Evolutionary conservation across 345 rosid genomes (phyloP).

Genomic region (Ricinus communis): DNA sequence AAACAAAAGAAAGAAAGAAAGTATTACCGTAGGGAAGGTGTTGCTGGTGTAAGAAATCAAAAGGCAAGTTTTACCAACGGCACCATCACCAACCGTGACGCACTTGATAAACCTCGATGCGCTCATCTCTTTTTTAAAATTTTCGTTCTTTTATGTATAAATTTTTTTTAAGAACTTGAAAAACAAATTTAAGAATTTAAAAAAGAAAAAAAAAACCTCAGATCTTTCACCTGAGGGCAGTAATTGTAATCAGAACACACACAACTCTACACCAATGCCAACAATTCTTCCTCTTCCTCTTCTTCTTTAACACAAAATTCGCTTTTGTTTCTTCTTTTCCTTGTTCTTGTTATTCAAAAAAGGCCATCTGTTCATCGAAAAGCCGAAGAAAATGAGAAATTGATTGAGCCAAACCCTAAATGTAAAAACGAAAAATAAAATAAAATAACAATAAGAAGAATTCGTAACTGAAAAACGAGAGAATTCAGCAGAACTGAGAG

Average conservation of each 20-base stretch:
- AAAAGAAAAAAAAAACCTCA: slow-evolving; percentile 17
- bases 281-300: background rate
- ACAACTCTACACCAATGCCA: slow-evolving; percentile 11
- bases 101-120: slow-evolving; percentile 38
- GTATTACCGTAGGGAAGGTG: slow-evolving; percentile 32
- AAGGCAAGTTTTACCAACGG: slow-evolving; percentile 36
- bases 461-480: slow-evolving; percentile 19
- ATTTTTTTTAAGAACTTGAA: background rate
- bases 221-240: slow-evolving; percentile 35
- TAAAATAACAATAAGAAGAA: background rate
- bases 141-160: no score
- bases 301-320: no score
- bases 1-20: background rate
- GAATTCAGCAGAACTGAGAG: slow-evolving; percentile 10
- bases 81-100: slow-evolving; percentile 36
- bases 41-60: slow-evolving; percentile 37
- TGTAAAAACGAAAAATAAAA: background rate
- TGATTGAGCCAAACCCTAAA: slow-evolving; percentile 16
- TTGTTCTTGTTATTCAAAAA: slow-evolving; percentile 26
- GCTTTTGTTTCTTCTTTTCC: background rate
- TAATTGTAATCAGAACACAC: slow-evolving; percentile 11
- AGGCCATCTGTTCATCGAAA: slow-evolving; percentile 26
- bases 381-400: background rate
- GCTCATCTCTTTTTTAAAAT: slow-evolving; percentile 27
- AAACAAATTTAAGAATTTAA: background rate